A percentile compares a stretch with the other conserved stretches of the same genome.
Conservation (phyloP, 2,329 filamentous ascomycete genomes). For the Apiospora sp. region DNA sequence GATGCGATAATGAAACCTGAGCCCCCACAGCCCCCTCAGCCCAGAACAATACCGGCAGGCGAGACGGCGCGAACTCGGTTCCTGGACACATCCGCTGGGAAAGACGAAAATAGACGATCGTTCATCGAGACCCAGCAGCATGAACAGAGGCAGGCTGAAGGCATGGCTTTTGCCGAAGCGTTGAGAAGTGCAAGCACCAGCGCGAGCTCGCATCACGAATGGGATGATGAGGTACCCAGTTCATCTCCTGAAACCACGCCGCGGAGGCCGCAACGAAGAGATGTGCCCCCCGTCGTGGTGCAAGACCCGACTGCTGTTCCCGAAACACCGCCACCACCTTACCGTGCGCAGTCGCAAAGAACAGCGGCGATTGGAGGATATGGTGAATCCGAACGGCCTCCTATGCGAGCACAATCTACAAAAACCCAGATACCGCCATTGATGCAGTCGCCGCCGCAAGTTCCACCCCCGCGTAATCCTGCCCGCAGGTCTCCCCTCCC, state of each 20-base stretch:
- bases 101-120: conserved; percentile 63
- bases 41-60: conserved; percentile 41
- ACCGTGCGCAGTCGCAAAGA: conserved; percentile 26
- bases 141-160: conserved; percentile 68
- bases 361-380: background rate
- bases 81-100: conserved; percentile 46
- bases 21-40: conserved; percentile 31
- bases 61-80: conserved; percentile 42
- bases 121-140: conserved; percentile 67
- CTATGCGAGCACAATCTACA: conserved; percentile 29
- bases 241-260: conserved; percentile 41
- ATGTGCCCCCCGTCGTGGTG: conserved; percentile 9
- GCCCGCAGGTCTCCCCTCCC: conserved; percentile 32
- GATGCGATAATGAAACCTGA: background rate
- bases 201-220: conserved; percentile 42
- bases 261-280: conserved; percentile 25
- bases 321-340: conserved; percentile 20
- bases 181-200: conserved; percentile 43
- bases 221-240: conserved; percentile 37
- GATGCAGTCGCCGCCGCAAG: conserved; percentile 31
- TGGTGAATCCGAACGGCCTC: conserved; percentile 22
- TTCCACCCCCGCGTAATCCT: conserved; percentile 31
- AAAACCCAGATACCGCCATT: conserved; percentile 24
- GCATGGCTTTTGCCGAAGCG: conserved; percentile 64
- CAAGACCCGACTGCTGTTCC: conserved; percentile 14